Evolutionary conservation across 2,329 filamentous ascomycete genomes (phyloP), one percentile per base, ranked within the genome.

Genomic region (Fusarium devonianum): DNA sequence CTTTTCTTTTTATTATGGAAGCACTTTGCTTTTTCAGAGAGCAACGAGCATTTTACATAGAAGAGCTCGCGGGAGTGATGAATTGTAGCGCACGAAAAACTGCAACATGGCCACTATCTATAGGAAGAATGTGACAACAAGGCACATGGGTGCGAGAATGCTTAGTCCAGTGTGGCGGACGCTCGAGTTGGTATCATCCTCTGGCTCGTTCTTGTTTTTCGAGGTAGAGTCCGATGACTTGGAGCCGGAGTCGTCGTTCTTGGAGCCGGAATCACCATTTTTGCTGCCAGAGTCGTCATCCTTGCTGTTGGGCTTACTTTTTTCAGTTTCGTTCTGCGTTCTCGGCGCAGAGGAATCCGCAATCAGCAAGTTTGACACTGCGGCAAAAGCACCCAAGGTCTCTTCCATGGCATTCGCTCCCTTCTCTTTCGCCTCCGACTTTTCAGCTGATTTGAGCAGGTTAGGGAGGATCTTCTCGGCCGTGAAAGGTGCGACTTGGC

Each of bases 401-500:
- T 85, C 21, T 32, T 44, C 41, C 32, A 44, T 10, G 1, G 41
- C 79, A 13, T 82, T 81, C 19, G 82, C 78, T 12, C 82, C 79
- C 19, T 73, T 74, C 11, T 80, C 82, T 43, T 81, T 76, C 54
- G 83, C 80, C 36, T 67, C 56, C 14, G 77, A 74, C 42, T 73
- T 77, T 25, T 74, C 73, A 2, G 76, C 67, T 50, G 75, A 81
- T 5, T 63, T 64, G 0, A 77, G 78, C 53, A 87, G 81, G 10
- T 84, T 82, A 1, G 83, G 78, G 47, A 81, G 71, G 55, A 91
- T 84, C 10, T 66, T 71, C 2, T 77, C 71, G 29, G 71, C 69
- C 1, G 81, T 84, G 47, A 78, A 80, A 0, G 88, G 87, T 1
- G 83, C 85, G 10, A 90, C 45, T 55, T 86, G 77, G 4, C 81